A percentile compares a stretch with the other conserved stretches of the same genome.
Evolutionary conservation across 495 filamentous ascomycete genomes (phyloP).

Genomic region (Xylaria curta): DNA sequence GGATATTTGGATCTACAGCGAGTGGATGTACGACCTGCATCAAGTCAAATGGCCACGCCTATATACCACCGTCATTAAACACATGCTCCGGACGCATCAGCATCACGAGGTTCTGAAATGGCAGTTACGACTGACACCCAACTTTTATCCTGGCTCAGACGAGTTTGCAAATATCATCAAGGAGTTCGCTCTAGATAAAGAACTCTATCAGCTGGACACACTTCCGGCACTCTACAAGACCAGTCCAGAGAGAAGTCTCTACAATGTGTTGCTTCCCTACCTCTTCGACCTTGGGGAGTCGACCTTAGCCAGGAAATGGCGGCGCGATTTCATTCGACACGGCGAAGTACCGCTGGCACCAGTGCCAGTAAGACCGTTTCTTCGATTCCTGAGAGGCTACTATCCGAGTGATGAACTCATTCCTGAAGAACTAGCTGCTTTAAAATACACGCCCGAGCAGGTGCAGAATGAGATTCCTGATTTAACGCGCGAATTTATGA

Average conservation of each 20-base stretch:
- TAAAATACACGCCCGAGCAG: constrained; percentile 28
- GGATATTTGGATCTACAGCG: constrained; percentile 61
- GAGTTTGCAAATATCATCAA: constrained; percentile 43
- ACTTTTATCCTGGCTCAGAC: constrained; percentile 40
- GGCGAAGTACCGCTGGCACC: constrained; percentile 40
- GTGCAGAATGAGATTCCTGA: constrained; percentile 20
- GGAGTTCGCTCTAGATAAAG: constrained; percentile 37
- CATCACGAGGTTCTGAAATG: constrained; percentile 42
- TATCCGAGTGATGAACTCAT: constrained; percentile 31
- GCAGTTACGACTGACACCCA: constrained; percentile 45
- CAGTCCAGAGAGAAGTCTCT: constrained; percentile 62
- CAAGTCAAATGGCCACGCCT: constrained; percentile 57
- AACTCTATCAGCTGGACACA: constrained; percentile 35
- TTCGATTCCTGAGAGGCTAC: constrained; percentile 46
- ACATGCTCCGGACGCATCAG: constrained; percentile 43
- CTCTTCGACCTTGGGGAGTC: constrained; percentile 58
- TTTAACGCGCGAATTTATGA: constrained; percentile 48
- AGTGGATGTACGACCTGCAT: constrained; percentile 54
- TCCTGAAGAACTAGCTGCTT: constrained; percentile 28
- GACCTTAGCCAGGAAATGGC: constrained; percentile 64
- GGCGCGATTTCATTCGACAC: constrained; percentile 44
- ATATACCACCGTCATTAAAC: constrained; percentile 42
- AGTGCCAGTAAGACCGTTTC: constrained; percentile 39
- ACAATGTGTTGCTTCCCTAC: constrained; percentile 64
- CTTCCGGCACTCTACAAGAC: constrained; percentile 56